These are phyloP conservation scores for Verticillium albo-atrum DNA, from an alignment of 2,329 filamentous ascomycete species.

Conservation along the genomic window DNA sequence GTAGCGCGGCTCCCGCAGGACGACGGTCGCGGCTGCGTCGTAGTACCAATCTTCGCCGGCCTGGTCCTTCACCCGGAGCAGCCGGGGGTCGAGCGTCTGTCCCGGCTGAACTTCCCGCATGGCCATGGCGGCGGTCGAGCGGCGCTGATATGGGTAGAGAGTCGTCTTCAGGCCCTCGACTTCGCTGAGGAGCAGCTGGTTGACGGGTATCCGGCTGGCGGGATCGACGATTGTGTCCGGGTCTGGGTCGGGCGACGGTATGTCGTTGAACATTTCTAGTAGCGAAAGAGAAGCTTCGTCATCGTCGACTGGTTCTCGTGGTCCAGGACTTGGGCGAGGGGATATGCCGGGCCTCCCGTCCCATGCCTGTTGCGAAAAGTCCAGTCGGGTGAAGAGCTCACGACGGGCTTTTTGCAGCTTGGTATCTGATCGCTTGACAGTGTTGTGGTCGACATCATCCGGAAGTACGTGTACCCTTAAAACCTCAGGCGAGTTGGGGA, in stretches of 20 bases:
- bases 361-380: slow-evolving; percentile 55
- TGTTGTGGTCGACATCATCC: slow-evolving; percentile 55
- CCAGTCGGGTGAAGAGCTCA: slow-evolving; percentile 45
- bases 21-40: slow-evolving; percentile 57
- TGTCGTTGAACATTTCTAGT: slow-evolving; percentile 67
- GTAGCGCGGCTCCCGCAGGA: slow-evolving; percentile 61
- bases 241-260: slow-evolving; percentile 64
- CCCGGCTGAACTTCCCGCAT: slow-evolving; percentile 68
- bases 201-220: slow-evolving; percentile 48
- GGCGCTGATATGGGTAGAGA: slow-evolving; percentile 74
- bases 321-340: slow-evolving; percentile 8
- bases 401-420: slow-evolving; percentile 41
- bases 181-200: slow-evolving; percentile 47
- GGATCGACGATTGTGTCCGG: slow-evolving; percentile 41
- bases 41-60: slow-evolving; percentile 63
- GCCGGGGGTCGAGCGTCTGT: slow-evolving; percentile 66
- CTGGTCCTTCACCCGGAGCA: slow-evolving; percentile 58
- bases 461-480: slow-evolving; percentile 60
- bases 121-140: slow-evolving; percentile 78
- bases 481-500: slow-evolving; percentile 16
- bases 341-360: slow-evolving; percentile 29
- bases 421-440: slow-evolving; percentile 43
- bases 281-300: slow-evolving; percentile 46
- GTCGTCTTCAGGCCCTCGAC: slow-evolving; percentile 57
- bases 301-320: slow-evolving; percentile 33